Percentiles rank a stretch among this genome's conserved stretches.
Evolutionary conservation across 495 filamentous ascomycete genomes (phyloP).

Genomic region (Aspergillus cavernicola): DNA sequence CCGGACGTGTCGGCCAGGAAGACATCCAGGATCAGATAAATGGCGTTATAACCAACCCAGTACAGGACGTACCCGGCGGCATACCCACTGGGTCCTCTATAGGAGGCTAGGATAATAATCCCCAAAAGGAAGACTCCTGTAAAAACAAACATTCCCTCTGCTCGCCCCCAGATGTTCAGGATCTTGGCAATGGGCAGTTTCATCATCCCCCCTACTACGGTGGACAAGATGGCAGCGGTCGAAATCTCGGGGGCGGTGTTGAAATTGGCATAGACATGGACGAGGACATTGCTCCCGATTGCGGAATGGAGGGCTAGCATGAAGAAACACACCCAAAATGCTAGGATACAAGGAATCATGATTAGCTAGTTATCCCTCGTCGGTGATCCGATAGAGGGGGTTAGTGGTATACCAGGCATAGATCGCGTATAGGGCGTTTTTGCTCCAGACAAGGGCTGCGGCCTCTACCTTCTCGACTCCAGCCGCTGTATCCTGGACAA

Average conservation of each 20-base stretch:
- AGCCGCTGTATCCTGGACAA: no score
- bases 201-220: slow-evolving; percentile 61
- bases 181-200: slow-evolving; percentile 67
- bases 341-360: slow-evolving; percentile 10
- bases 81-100: slow-evolving; percentile 42
- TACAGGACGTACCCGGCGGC: slow-evolving; percentile 53
- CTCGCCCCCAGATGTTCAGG: slow-evolving; percentile 62
- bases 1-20: slow-evolving; percentile 64
- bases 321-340: slow-evolving; percentile 43
- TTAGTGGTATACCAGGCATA: slow-evolving; percentile 33
- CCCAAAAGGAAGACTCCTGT: slow-evolving; percentile 36
- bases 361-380: not conserved
- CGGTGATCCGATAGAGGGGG: not conserved
- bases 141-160: slow-evolving; percentile 48
- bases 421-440: slow-evolving; percentile 25
- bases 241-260: slow-evolving; percentile 33
- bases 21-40: slow-evolving; percentile 53
- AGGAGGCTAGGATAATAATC: slow-evolving; percentile 45
- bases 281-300: slow-evolving; percentile 33
- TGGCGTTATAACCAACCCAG: slow-evolving; percentile 53
- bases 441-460: slow-evolving; percentile 40
- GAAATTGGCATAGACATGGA: slow-evolving; percentile 37
- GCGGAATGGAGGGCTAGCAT: slow-evolving; percentile 38
- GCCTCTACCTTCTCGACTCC: slow-evolving; percentile 45
- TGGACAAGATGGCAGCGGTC: slow-evolving; percentile 33